Conservation (phyloP, 2,329 filamentous ascomycete species). For the Apiospora aurea region DNA sequence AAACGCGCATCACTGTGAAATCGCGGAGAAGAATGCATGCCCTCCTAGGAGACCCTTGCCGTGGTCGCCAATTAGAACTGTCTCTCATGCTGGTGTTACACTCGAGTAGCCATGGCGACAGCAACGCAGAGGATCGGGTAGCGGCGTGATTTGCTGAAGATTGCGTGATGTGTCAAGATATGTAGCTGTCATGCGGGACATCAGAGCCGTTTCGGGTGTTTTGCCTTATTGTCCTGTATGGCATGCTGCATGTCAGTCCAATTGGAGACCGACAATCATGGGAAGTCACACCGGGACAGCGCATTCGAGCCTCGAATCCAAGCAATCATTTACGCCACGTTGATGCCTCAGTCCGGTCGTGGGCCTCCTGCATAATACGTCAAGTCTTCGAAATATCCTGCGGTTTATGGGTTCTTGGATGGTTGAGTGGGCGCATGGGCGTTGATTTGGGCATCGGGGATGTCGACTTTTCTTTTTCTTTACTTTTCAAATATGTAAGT, state of each 20-base stretch:
- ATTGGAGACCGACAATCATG: not conserved
- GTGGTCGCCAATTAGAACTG: not conserved
- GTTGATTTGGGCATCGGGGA: not conserved
- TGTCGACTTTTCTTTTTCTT: not conserved
- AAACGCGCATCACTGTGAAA: not conserved
- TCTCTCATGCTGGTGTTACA: not conserved
- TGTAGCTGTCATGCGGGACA: constrained; percentile 5
- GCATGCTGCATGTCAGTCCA: constrained; percentile 1
- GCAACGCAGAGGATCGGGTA: not conserved
- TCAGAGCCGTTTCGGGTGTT: constrained; percentile 4
- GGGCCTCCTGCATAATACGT: constrained; percentile 11
- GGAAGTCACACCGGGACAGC: constrained; percentile 16
- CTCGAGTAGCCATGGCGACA: not conserved
- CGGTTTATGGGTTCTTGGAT: not conserved
- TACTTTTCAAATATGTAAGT: not conserved
- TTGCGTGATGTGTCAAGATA: not conserved
- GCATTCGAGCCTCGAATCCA: constrained; percentile 12
- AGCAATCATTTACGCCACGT: not conserved
- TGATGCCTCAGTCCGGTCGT: not conserved
- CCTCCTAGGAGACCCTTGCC: not conserved
- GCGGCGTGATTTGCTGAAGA: constrained; percentile 10
- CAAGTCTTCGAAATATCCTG: not conserved
- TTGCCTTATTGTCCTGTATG: constrained; percentile 2
- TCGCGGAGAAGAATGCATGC: not conserved
- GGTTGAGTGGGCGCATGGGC: not conserved